Conservation (phyloP, 192 early-diverging fungal genomes). For the Rhizoclosmatium sp. region DNA sequence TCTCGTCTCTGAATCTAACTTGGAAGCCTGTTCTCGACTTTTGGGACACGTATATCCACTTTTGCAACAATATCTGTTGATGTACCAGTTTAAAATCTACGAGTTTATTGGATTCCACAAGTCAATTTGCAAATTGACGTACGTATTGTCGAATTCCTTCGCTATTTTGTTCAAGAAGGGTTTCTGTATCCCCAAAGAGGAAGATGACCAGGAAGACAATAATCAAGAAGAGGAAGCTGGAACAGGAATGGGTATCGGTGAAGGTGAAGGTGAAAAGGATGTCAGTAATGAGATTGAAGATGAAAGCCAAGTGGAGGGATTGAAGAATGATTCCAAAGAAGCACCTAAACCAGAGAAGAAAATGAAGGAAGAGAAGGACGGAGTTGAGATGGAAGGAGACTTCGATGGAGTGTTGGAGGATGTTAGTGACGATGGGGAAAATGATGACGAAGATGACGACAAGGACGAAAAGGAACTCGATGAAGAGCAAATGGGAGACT, state of each 20-base stretch:
- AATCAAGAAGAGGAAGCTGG: constrained; percentile 55
- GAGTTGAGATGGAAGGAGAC: constrained; percentile 96
- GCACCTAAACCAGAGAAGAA: constrained; percentile 55
- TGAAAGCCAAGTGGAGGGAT: constrained; percentile 93
- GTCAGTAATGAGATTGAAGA: constrained; percentile 98
- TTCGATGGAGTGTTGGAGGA: constrained; percentile 94
- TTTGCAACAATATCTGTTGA: constrained; percentile 68
- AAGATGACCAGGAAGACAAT: constrained; percentile 70
- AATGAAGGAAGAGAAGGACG: constrained; percentile 78
- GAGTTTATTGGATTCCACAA: constrained; percentile 64
- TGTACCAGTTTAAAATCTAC: constrained; percentile 50
- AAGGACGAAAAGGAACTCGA: constrained; percentile 76
- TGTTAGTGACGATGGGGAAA: constrained; percentile 73
- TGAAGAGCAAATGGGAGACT: constrained; percentile 92
- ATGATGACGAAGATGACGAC: constrained; percentile 76
- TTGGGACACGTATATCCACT: constrained; percentile 46
- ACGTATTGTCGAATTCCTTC: constrained; percentile 76
- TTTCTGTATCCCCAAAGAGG: constrained; percentile 82
- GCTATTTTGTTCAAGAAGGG: constrained; percentile 79
- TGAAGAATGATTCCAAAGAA: constrained; percentile 73
- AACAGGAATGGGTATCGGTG: constrained; percentile 84
- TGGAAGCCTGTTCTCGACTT: constrained; percentile 7
- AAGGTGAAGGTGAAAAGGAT: constrained; percentile 94
- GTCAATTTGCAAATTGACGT: constrained; percentile 74
- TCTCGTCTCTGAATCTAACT: background rate